Evolutionary conservation across 306 rosid genomes (phyloP).

Genomic region (Gastrolobium bilobum): DNA sequence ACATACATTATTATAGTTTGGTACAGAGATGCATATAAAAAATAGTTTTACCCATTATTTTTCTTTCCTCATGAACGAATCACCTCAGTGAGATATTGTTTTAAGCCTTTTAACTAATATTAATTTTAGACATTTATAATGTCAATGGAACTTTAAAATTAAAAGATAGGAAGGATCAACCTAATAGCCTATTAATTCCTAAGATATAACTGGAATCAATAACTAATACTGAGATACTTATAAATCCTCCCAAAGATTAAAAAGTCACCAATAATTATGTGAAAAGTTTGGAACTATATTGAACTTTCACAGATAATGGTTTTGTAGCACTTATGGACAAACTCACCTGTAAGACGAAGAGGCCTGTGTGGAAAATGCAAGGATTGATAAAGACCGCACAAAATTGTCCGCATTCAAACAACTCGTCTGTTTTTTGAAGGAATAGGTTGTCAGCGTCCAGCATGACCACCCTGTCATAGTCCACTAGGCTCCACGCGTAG

Average conservation of each 20-base stretch:
- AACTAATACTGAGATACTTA: too few relatives aligned
- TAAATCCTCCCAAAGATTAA: neutral
- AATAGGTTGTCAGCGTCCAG: slow-evolving; percentile 92
- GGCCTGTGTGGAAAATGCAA: slow-evolving; percentile 90
- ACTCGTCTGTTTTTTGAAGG: slow-evolving; percentile 77
- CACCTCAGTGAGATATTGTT: neutral
- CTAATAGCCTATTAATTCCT: too few relatives aligned
- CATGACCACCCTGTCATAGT: slow-evolving; percentile 91
- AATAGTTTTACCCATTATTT: neutral
- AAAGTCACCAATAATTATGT: neutral
- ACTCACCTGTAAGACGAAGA: slow-evolving; percentile 85
- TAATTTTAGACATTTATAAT: neutral
- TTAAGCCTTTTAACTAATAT: too few relatives aligned
- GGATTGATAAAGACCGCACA: slow-evolving; percentile 95
- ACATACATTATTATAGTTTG: too few relatives aligned
- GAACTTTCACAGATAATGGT: neutral
- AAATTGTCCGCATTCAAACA: slow-evolving; percentile 89
- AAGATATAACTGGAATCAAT: too few relatives aligned
- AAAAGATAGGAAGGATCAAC: neutral
- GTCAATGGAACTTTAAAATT: neutral
- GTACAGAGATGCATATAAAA: too few relatives aligned
- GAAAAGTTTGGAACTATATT: neutral
- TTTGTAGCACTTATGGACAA: neutral
- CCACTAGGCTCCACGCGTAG: slow-evolving; percentile 87
- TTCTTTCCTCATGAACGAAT: neutral